These are phyloP conservation scores for Claviceps lovelessii DNA, from an alignment of 2,329 filamentous ascomycete species.

Conservation along the genomic window DNA sequence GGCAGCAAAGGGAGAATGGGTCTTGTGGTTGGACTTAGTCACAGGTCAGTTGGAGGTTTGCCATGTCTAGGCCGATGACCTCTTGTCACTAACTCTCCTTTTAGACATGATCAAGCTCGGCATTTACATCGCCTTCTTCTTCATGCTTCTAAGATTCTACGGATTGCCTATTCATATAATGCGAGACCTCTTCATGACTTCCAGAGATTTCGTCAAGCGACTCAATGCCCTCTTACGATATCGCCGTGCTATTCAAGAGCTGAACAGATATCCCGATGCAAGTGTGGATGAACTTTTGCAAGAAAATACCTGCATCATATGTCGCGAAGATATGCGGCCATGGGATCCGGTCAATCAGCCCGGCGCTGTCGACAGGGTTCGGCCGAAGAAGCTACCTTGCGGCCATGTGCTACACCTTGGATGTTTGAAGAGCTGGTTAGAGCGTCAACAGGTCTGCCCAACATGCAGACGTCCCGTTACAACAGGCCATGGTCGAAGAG, in stretches of 20 bases:
- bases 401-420: conserved; percentile 90
- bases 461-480: conserved; percentile 75
- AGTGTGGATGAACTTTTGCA: conserved; percentile 69
- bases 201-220: conserved; percentile 78
- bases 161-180: conserved; percentile 94
- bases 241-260: conserved; percentile 79
- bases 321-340: conserved; percentile 83
- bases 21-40: conserved; percentile 73
- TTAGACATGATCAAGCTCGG: conserved; percentile 78
- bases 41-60: conserved; percentile 42
- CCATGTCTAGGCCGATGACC: neutral
- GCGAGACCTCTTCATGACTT: conserved; percentile 85
- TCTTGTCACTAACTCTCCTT: neutral
- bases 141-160: conserved; percentile 84
- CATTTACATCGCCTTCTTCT: conserved; percentile 85
- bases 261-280: conserved; percentile 89
- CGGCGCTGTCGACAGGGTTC: conserved; percentile 66
- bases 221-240: conserved; percentile 83
- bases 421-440: conserved; percentile 91
- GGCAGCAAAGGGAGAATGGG: conserved; percentile 89
- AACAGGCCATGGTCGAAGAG: conserved; percentile 15
- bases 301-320: conserved; percentile 95
- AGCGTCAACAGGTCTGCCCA: conserved; percentile 92
- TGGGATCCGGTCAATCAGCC: conserved; percentile 47
- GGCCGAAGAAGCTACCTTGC: conserved; percentile 92